These are phyloP conservation scores for Anacardium occidentale DNA, from an alignment of 345 rosid species.

Conservation along the genomic window DNA sequence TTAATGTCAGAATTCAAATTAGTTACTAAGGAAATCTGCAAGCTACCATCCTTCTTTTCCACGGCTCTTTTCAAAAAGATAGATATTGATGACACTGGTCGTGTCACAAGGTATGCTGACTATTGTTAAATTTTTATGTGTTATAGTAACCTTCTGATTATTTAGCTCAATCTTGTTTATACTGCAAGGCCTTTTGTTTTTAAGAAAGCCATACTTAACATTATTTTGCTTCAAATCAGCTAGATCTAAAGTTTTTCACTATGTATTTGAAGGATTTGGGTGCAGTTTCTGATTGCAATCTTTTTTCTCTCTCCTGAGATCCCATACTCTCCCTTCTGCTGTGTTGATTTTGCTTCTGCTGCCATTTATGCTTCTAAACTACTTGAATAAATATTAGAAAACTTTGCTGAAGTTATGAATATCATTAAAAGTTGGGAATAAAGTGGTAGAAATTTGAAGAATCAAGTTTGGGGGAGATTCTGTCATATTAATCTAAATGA, in stretches of 20 bases:
- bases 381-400: not conserved
- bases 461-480: not conserved
- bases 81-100: constrained; percentile 58
- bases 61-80: constrained; percentile 69
- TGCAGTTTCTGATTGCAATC: not conserved
- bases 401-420: not conserved
- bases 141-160: not conserved
- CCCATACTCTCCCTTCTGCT: not conserved
- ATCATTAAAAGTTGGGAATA: not conserved
- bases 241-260: not conserved
- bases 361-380: not conserved
- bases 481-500: not conserved
- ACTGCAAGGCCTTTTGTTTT: not conserved
- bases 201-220: not conserved
- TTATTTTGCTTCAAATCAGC: not conserved
- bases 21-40: constrained; percentile 86
- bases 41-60: constrained; percentile 86
- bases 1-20: constrained; percentile 52
- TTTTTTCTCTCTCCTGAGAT: not conserved
- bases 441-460: not conserved
- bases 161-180: not conserved
- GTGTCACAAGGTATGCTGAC: constrained; percentile 61
- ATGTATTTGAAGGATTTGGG: not conserved
- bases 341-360: not conserved
- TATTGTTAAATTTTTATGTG: not conserved